Evolutionary conservation across 2,329 filamentous ascomycete species (phyloP), one percentile per base, ranked within the genome.

Genomic region (Alternaria sp.): DNA sequence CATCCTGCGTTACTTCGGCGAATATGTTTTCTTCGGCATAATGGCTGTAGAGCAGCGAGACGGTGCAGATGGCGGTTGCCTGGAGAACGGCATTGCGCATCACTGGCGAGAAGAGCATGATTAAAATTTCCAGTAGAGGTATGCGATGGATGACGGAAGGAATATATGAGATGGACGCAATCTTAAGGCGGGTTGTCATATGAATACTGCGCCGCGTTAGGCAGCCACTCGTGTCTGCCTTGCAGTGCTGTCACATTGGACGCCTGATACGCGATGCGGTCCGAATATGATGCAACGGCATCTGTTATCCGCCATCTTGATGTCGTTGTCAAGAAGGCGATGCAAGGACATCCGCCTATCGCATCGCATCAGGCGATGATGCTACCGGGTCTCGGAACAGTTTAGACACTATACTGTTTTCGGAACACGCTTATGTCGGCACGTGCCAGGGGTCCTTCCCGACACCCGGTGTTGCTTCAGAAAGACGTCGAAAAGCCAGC

Each of bases 21-120:
- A 64, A 64, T 40, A 66, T 56, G 25, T 58, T 54, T n/a, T 57
- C 28, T 30, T 30, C 44, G 4, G 58, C 17, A 40, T 69, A 56
- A 40, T 65, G 64, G 17, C 17, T 21, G 40, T 62, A 49, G 5
- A 69, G 25, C 15, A 32, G 30, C 5, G 36, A 56, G 13, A 62
- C 9, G 11, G 47, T 56, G 47, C 30, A 61, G 57, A 69, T 57
- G n/a, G 46, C 46, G 28, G 64, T 65, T 15, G 66, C 58, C 44
- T 69, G 61, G 13, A 69, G 61, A 17, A 69, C 66, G 12, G 46
- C 51, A 6, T 45, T 67, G 49, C 66, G 62, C 66, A 65, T 69
- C 13, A 57, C 57, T 57, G 63, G 54, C 13, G 54, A 61, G 30
- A 54, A 61, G 21, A 51, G 54, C 64, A 69, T 67, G 30, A 6